A percentile compares a stretch with the other conserved stretches of the same genome.
Evolutionary conservation across 371 early-diverging fungal genomes (phyloP).

Genomic region (Mucor circinelloides): DNA sequence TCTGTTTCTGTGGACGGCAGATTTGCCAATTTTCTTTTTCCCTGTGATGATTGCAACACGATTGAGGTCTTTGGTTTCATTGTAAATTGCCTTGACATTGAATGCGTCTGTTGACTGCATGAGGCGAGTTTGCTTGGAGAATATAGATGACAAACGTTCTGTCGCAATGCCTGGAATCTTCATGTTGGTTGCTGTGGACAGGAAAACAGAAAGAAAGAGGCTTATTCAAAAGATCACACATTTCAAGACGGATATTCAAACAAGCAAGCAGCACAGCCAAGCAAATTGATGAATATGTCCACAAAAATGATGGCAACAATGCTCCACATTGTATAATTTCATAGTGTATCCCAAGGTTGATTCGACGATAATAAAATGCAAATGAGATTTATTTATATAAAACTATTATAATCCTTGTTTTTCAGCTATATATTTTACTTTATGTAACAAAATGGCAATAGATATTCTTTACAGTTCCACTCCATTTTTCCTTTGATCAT

Average conservation of each 20-base stretch:
- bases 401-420: neutral
- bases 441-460: constrained; percentile 17
- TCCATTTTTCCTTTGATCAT: neutral
- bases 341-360: too few relatives aligned
- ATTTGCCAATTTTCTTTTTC: constrained; percentile 30
- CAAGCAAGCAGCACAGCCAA: too few relatives aligned
- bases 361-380: neutral
- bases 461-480: neutral
- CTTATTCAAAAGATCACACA: too few relatives aligned
- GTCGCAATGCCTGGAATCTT: constrained; percentile 23
- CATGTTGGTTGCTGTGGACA: neutral
- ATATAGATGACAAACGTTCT: constrained; percentile 3
- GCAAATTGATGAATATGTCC: too few relatives aligned
- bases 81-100: constrained; percentile 12
- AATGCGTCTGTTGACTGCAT: neutral
- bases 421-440: neutral
- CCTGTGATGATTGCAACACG: constrained; percentile 24
- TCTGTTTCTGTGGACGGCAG: constrained; percentile 27
- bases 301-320: too few relatives aligned
- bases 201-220: too few relatives aligned
- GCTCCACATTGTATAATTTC: too few relatives aligned
- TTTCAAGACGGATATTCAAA: too few relatives aligned
- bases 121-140: neutral
- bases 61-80: neutral
- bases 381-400: neutral